phyloP scores from a whole-genome alignment of 352 stramenopile genomes.

The Globisporangium abappressorium region DNA sequence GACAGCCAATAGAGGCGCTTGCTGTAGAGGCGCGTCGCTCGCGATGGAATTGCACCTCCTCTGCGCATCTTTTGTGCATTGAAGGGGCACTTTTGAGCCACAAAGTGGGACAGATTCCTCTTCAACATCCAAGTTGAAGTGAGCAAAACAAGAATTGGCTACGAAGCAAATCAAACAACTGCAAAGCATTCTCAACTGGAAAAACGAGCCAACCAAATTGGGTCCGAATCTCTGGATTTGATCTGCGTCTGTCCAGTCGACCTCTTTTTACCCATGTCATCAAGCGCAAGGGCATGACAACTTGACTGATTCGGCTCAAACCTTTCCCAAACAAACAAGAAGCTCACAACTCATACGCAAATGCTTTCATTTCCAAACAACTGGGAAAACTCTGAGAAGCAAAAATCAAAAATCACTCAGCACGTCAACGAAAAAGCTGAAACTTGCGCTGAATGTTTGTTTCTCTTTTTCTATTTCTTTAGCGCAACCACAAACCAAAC shows the following conservation, averaged over 20 bases:
- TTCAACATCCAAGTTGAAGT: neutral
- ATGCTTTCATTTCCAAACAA: no score
- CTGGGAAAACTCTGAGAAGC: neutral
- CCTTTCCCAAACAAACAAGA: neutral
- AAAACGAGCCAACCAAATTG: neutral
- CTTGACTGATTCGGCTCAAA: neutral
- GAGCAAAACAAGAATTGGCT: neutral
- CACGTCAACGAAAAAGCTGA: neutral
- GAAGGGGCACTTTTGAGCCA: neutral
- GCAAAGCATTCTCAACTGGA: no score
- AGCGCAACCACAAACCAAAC: neutral
- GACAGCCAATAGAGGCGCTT: neutral
- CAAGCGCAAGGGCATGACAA: slow-evolving; percentile 6
- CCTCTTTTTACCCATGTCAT: neutral
- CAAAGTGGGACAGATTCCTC: neutral
- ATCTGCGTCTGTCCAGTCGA: neutral
- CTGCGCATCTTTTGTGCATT: neutral
- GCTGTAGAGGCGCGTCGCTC: neutral
- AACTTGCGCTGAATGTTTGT: slow-evolving; percentile 4
- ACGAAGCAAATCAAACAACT: neutral
- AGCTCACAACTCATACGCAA: neutral
- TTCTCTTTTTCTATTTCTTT: slow-evolving; percentile 4
- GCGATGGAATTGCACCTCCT: neutral
- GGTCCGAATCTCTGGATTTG: neutral
- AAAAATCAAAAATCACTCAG: neutral